Conservation (phyloP, 805 yeast genomes). For the Metschnikowia peoriensis region DNA sequence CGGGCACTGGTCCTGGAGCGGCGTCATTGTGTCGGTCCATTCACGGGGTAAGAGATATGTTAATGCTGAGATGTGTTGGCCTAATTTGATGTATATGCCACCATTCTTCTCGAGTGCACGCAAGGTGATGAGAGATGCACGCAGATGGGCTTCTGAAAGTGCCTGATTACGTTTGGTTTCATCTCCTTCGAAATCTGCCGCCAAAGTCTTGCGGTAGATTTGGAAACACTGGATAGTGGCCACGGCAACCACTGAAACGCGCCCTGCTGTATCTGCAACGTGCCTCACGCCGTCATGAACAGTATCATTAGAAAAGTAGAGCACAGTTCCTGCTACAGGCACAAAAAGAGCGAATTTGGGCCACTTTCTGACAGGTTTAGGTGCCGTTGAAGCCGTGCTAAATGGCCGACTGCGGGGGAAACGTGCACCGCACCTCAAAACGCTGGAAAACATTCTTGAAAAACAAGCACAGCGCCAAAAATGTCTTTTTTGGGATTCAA, state of each 20-base stretch:
- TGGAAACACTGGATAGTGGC: conserved; percentile 76
- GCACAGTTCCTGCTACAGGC: conserved; percentile 10
- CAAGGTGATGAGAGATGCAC: conserved; percentile 77
- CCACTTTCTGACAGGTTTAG: conserved; percentile 1
- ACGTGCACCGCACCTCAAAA: not conserved
- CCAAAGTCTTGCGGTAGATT: conserved; percentile 60
- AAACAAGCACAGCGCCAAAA: too few relatives aligned
- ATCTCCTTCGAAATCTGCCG: conserved; percentile 37
- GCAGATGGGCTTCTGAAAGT: conserved; percentile 62
- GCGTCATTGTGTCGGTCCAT: conserved; percentile 95
- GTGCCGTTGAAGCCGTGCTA: not conserved
- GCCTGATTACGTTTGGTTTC: conserved; percentile 48
- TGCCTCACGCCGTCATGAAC: conserved; percentile 35
- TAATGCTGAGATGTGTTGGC: conserved; percentile 92
- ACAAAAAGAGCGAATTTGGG: conserved; percentile 14
- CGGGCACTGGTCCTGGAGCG: conserved; percentile 90
- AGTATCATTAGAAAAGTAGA: conserved; percentile 38
- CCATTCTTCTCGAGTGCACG: conserved; percentile 81
- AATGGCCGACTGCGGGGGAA: not conserved
- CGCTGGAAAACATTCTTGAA: too few relatives aligned
- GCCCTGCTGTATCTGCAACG: conserved; percentile 35
- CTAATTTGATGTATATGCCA: conserved; percentile 89
- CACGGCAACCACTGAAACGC: conserved; percentile 60
- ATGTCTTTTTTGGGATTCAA: too few relatives aligned
- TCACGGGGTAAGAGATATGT: conserved; percentile 87